Base-by-base conservation (phyloP, 2,329 filamentous ascomycete genomes). In the Ophiocordyceps camponoti-leonardi region DNA sequence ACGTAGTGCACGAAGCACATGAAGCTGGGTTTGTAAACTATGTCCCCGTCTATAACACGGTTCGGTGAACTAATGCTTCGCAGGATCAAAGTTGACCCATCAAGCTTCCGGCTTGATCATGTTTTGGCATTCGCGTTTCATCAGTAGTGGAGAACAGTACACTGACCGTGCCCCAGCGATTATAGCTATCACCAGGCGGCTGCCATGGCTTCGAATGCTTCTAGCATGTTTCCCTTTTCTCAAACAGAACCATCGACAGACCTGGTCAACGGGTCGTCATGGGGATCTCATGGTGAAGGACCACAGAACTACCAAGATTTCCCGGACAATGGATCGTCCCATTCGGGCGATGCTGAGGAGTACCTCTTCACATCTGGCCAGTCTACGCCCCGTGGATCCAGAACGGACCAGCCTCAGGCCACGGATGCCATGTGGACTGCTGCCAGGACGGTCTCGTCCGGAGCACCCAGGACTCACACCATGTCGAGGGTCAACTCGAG, bases 171-270 rank as follows among this genome's bases (percentile, higher is more conserved):
- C 33, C 55, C 52, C 66, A 75, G 72, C 68, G 69, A 75, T 50
- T 74, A 70, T 61, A 77, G 72, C 66, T 71, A 67, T 56, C 64
- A 67, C 49, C 71, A 71, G 57, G 64, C 68, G 58, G 63, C 67
- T 50, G 63, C 67, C 50, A 65, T 75, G 64, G 59, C 68, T 56
- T 61, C 69, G 56, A 65, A 58, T 61, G 57, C 68, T 47, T 62
- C 63, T 52, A 68, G 68, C 60, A 67, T 73, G 60, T 73, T 74
- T 69, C 66, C 71, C 64, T 74, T 71, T 62, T 68, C 69, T 69
- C 72, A 75, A 58, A 71, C 72, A 70, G 73, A 70, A 72, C 70
- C 71, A 67, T 64, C 70, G 60, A 54, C 69, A 58, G 72, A 74
- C 67, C 67, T 72, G 60, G 65, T 73, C 49, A 61, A 61, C 54